Percentiles rank a stretch among this genome's conserved stretches.
phyloP scores from a whole-genome alignment of 192 early-diverging fungal genomes.

The Chytriomyces confervae region DNA sequence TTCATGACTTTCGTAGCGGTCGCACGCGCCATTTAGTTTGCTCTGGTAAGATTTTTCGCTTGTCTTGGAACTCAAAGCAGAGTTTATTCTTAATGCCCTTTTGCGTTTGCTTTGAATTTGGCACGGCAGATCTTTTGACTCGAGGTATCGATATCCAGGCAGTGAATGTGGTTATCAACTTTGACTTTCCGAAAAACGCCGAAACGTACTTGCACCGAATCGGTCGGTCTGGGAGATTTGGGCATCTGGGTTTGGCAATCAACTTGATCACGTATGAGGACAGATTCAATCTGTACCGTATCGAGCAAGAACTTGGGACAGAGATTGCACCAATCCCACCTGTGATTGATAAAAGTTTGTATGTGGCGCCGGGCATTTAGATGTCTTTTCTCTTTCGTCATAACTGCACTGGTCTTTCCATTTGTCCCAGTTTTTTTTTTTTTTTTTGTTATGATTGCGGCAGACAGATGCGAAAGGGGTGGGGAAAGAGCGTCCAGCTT shows the following conservation, averaged over 20 bases:
- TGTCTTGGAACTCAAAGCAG: background rate
- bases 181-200: constrained; percentile 99
- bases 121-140: constrained; percentile 82
- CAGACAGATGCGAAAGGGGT: too few species aligned
- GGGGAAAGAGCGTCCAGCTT: too few species aligned
- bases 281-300: constrained; percentile 95
- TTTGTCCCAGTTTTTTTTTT: constrained; percentile 6
- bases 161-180: constrained; percentile 99
- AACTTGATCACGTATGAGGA: constrained; percentile 99
- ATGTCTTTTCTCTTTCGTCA: background rate
- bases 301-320: constrained; percentile 97
- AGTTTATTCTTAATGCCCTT: constrained; percentile 13
- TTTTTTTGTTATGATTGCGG: background rate
- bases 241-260: constrained; percentile 94
- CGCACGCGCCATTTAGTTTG: constrained; percentile 98
- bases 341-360: constrained; percentile 92
- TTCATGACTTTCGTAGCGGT: constrained; percentile 98
- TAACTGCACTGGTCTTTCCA: background rate
- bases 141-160: constrained; percentile 99
- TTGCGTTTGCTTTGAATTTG: constrained; percentile 10
- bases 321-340: constrained; percentile 98
- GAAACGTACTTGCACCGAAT: constrained; percentile 99
- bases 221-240: constrained; percentile 96
- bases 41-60: constrained; percentile 65
- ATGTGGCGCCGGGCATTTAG: constrained; percentile 47